phyloP scores from a whole-genome alignment of 176 grass and related monocot genomes.

The Elymus sibiricus region DNA sequence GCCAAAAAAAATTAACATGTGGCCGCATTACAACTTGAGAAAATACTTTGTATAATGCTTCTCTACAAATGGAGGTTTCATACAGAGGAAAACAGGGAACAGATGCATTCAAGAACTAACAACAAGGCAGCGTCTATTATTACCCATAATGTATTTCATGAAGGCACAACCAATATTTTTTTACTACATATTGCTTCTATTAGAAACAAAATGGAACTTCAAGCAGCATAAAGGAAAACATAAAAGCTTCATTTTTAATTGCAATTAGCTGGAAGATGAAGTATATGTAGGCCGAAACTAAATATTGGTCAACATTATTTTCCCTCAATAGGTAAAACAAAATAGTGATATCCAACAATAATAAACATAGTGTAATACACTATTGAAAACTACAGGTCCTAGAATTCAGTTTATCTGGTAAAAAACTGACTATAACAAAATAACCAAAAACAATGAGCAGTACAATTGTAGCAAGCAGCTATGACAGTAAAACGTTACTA shows the following conservation, averaged over 20 bases:
- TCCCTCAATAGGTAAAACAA: background rate
- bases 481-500: background rate
- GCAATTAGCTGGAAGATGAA: background rate
- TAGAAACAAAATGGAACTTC: background rate
- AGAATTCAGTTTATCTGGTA: background rate
- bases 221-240: background rate
- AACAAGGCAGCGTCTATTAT: background rate
- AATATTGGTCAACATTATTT: background rate
- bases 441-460: background rate
- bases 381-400: background rate
- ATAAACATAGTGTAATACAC: background rate
- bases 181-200: slow-evolving; percentile 3
- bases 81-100: background rate
- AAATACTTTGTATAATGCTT: background rate
- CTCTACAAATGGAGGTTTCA: background rate
- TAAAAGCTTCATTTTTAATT: background rate
- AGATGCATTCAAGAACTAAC: background rate
- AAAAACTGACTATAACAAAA: background rate
- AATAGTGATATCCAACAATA: background rate
- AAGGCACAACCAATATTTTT: background rate
- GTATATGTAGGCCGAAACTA: background rate
- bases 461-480: background rate
- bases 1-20: background rate
- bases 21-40: slow-evolving; percentile 4
- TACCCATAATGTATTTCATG: background rate